Conservation (phyloP, 179 eudicot species). For the Corrigiola litoralis region DNA sequence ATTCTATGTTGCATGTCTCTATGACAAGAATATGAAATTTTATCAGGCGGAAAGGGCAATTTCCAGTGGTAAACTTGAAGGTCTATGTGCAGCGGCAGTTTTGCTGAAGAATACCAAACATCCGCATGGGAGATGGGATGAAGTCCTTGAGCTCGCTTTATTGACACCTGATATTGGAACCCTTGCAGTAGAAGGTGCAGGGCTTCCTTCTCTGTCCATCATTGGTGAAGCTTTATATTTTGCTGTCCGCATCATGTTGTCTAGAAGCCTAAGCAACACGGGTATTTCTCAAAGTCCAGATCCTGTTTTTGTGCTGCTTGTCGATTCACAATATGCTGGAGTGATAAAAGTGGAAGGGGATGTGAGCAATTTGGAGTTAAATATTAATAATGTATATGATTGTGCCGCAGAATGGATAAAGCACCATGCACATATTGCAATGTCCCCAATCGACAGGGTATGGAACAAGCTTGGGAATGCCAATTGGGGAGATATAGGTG, state of each 20-base stretch:
- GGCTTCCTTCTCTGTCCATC: constrained; percentile 46
- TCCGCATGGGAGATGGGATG: constrained; percentile 96
- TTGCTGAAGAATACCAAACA: constrained; percentile 76
- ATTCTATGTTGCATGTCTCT: constrained; percentile 59
- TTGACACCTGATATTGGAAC: constrained; percentile 61
- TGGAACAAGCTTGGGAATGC: constrained; percentile 98
- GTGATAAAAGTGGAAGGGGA: constrained; percentile 91
- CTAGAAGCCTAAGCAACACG: constrained; percentile 74
- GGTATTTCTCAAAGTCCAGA: constrained; percentile 46
- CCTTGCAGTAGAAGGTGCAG: constrained; percentile 44
- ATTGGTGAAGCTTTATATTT: constrained; percentile 75
- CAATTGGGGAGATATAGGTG: constrained; percentile 87
- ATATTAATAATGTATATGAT: constrained; percentile 62
- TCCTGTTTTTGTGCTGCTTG: constrained; percentile 72
- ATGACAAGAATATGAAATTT: constrained; percentile 59
- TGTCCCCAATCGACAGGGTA: constrained; percentile 77
- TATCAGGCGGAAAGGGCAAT: constrained; percentile 85
- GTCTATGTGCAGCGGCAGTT: constrained; percentile 66
- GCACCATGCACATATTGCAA: constrained; percentile 47
- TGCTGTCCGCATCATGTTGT: constrained; percentile 68
- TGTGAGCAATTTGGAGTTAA: constrained; percentile 59
- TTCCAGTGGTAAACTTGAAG: constrained; percentile 66
- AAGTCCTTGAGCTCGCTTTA: constrained; percentile 73
- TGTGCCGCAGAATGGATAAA: constrained; percentile 82
- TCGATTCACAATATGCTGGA: constrained; percentile 81